These are phyloP conservation scores for Metschnikowia continentalis DNA, from an alignment of 805 yeast species.

Conservation along the genomic window DNA sequence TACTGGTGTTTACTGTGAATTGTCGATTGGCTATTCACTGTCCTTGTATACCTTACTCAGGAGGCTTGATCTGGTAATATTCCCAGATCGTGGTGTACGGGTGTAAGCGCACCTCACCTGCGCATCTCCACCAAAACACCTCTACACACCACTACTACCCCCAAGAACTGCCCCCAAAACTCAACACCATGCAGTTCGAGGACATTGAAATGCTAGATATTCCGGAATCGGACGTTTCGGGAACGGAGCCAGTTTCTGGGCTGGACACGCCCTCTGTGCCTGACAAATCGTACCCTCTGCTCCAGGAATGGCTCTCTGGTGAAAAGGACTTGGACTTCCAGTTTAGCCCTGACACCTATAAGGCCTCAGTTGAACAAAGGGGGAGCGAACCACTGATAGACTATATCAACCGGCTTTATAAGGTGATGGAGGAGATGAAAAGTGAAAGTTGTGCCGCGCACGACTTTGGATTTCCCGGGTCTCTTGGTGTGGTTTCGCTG, in stretches of 20 bases:
- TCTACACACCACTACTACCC: too few relatives aligned
- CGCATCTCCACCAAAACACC: background rate
- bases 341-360: constrained; percentile 40
- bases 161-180: constrained; percentile 1
- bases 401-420: constrained; percentile 50
- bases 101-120: background rate
- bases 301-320: constrained; percentile 46
- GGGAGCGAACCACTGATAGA: constrained; percentile 32
- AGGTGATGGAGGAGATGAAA: constrained; percentile 42
- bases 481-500: constrained; percentile 31
- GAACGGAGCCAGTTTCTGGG: constrained; percentile 14
- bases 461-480: constrained; percentile 17
- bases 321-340: constrained; percentile 34
- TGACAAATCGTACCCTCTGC: constrained; percentile 28
- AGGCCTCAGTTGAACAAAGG: constrained; percentile 31
- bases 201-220: constrained; percentile 39
- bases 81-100: background rate
- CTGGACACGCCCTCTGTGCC: constrained; percentile 4
- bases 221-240: constrained; percentile 22
- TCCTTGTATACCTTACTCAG: too few relatives aligned
- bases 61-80: background rate
- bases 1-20: too few relatives aligned
- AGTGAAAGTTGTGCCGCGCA: constrained; percentile 17
- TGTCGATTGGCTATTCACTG: too few relatives aligned
- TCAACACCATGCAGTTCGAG: constrained; percentile 18